phyloP scores from a whole-genome alignment of 352 stramenopile species.

The Pythium scleroteichum region DNA sequence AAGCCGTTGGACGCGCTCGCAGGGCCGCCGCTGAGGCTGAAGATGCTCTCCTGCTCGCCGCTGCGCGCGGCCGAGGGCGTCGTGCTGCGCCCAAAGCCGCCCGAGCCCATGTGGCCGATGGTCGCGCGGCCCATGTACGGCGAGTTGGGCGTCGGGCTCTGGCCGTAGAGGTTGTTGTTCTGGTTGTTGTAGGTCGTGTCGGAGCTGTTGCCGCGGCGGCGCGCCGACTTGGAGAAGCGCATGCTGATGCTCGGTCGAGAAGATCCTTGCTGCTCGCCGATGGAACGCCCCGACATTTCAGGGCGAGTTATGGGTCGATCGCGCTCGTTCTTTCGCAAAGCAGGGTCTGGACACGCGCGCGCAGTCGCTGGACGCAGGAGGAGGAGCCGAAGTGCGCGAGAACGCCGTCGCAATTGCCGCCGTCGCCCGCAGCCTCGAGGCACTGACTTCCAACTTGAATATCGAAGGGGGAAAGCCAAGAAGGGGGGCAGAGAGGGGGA shows the following conservation, averaged over 20 bases:
- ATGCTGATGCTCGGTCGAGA: constrained; percentile 47
- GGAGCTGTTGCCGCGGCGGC: constrained; percentile 67
- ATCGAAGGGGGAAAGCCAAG: constrained; percentile 15
- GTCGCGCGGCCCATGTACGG: constrained; percentile 49
- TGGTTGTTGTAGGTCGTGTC: constrained; percentile 42
- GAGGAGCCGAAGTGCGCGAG: neutral
- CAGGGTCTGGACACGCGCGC: no score
- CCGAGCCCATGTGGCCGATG: constrained; percentile 39
- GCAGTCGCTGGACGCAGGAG: no score
- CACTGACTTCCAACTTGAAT: constrained; percentile 37
- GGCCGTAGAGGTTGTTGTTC: constrained; percentile 31
- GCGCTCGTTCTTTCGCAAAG: neutral
- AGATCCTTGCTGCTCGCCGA: constrained; percentile 27
- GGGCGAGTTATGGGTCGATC: neutral
- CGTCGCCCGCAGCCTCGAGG: neutral
- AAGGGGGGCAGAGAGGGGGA: constrained; percentile 11
- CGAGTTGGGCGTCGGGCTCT: constrained; percentile 47
- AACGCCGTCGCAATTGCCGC: neutral
- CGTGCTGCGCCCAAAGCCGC: constrained; percentile 17
- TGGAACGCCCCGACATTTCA: constrained; percentile 18
- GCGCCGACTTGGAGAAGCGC: constrained; percentile 66
- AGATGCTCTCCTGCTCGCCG: constrained; percentile 27
- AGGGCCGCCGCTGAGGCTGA: constrained; percentile 38
- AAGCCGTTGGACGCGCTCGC: constrained; percentile 43
- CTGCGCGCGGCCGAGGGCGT: constrained; percentile 20